Base-by-base conservation (phyloP, 495 filamentous ascomycete species). In the Podospora pseudoanserina region DNA sequence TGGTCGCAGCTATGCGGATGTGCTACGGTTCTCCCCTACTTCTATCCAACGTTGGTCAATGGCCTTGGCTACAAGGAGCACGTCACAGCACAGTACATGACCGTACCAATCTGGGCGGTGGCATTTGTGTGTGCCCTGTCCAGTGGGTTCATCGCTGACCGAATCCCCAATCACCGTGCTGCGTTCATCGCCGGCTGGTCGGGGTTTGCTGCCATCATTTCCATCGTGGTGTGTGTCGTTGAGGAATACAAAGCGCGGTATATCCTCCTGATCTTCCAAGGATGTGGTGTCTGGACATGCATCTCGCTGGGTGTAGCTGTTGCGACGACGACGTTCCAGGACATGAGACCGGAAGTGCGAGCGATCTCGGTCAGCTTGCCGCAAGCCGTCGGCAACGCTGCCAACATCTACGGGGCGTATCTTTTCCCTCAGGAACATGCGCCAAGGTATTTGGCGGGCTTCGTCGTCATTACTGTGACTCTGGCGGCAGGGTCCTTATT, bases 261-360 rank as follows among this genome's bases (percentile, higher is more conserved):
- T 60, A 80, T 80, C 4, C 76, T 87, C n/a, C 76, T 87, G 6
- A 81, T 83, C 4, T 75, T 87, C 60, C 82, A 84, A 75, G 80
- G 82, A 1, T 76, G 82, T 6, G 84, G 84, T 3, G 78, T 86
- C 0, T 86, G 81, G 81, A 72, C 80, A 1, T 78, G 79, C 3
- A 81, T 85, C 63, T 78, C 79, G 4, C 78, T 79, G 9, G 73
- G 78, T 6, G 74, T 86, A 3, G 78, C 81, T 2, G 85, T 80
- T 66, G 78, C 76, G 0, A 79, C 81, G 4, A 77, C 76, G 9
- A 79, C 79, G 13, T 81, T 86, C 65, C 20, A 53, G 18, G 77
- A 77, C 6, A 76, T 84, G 72, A 72, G 75, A 5, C 74, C 76
- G 6, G 79, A 83, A 69, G 77, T 76, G 60, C 66, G 84, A 39